phyloP scores from a whole-genome alignment of 176 grass and related monocot species.

The Aegilops bicornis region DNA sequence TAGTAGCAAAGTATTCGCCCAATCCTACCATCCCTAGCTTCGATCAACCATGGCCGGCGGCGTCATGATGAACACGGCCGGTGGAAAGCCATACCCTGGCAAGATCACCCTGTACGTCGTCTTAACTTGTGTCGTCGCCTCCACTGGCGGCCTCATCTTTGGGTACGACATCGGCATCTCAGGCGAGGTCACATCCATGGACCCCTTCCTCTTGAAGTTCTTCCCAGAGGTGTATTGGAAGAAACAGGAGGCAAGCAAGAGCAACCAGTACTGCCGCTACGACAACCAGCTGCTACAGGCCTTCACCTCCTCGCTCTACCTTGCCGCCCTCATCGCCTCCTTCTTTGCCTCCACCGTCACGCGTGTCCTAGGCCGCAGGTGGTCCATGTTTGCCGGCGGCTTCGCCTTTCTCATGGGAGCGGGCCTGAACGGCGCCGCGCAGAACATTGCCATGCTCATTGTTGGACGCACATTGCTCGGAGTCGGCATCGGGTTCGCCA shows the following conservation, averaged over 20 bases:
- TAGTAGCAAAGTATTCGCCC: not conserved
- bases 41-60: constrained; percentile 47
- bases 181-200: constrained; percentile 44
- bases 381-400: constrained; percentile 38
- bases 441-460: constrained; percentile 36
- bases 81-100: constrained; percentile 62
- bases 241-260: not conserved
- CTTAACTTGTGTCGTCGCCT: constrained; percentile 71
- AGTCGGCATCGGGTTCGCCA: constrained; percentile 23
- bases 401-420: constrained; percentile 53
- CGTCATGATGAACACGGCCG: constrained; percentile 35
- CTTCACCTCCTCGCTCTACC: constrained; percentile 51
- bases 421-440: constrained; percentile 18
- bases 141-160: constrained; percentile 83
- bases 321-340: constrained; percentile 33
- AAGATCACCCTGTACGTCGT: constrained; percentile 73
- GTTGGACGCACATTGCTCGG: constrained; percentile 26
- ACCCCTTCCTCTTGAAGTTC: constrained; percentile 35
- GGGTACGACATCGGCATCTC: constrained; percentile 88
- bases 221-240: constrained; percentile 30
- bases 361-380: constrained; percentile 2
- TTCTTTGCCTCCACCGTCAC: constrained; percentile 18
- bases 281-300: constrained; percentile 44
- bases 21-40: not conserved
- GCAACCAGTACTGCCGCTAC: constrained; percentile 19